Base-by-base conservation (phyloP, 306 rosid species). In the Rubus parviflorus region DNA sequence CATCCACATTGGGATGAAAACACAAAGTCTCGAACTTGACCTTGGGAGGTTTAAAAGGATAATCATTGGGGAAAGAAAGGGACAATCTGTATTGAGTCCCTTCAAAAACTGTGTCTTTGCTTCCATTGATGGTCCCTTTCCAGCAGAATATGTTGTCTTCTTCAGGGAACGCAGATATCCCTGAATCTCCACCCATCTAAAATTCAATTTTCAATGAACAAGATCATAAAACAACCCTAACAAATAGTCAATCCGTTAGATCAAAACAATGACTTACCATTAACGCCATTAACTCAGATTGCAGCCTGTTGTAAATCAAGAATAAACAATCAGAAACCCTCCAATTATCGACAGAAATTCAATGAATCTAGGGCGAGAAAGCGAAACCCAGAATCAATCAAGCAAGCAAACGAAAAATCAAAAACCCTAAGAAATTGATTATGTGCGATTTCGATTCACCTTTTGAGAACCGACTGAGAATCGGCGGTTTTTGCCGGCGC, bases 71-170 rank as follows among this genome's bases (percentile, higher is more conserved):
- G 73, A 96, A 96, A 7, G 91, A 80, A 54, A 96, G 92, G 1
- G 96, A 84, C 2, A 96, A 70, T 66, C 90, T 89, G 87, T 96
- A 96, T 37, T 92, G 92, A 15, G 96, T 96, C 78, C 97, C 99
- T 78, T 92, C 94, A 52, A 89, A 96, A 71, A 92, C 99, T 0
- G 97, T 92, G 8, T 92, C 98, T 82, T 92, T 87, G 91, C 98
- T 96, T 85, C 99, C 99, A 1, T 77, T 76, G 41, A 96, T 96
- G 56, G 98, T 96, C 72, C 99, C 98, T 88, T 93, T 96, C 99
- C 98, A 96, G 76, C 91, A 88, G 73, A 96, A 86, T 51, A 92
- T 92, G 86, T 96, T 96, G 79, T 96, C 98, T 83, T 91, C 99
- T 65, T 91, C 99, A 16, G 99, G 99, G 54, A 96, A 96, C 0